phyloP scores from a whole-genome alignment of 1,284 basidiomycete species.

The Lentinula novae-zelandiae region DNA sequence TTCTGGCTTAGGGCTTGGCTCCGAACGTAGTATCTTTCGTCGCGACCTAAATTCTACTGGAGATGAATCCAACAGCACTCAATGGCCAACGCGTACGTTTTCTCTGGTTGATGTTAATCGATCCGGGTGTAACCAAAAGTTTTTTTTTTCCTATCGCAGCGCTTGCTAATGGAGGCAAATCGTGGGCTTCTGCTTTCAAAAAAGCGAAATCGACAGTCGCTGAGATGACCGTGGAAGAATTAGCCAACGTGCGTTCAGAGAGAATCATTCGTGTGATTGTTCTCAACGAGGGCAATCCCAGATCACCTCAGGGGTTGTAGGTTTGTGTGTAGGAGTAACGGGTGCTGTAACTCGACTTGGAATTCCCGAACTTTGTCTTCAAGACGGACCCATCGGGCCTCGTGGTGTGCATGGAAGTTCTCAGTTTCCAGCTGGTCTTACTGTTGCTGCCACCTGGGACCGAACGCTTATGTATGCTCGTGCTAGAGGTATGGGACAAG shows the following conservation, averaged over 20 bases:
- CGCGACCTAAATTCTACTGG: neutral
- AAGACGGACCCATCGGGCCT: slow-evolving; percentile 47
- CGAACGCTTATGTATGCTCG: slow-evolving; percentile 33
- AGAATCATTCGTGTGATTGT: neutral
- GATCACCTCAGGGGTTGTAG: slow-evolving; percentile 1
- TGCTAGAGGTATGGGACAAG: slow-evolving; percentile 55
- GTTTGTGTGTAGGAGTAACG: slow-evolving; percentile 38
- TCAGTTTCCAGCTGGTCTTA: slow-evolving; percentile 34
- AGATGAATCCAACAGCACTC: neutral
- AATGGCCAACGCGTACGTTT: neutral
- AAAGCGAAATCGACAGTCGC: neutral
- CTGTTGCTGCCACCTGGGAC: slow-evolving; percentile 35
- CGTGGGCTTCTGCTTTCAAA: neutral
- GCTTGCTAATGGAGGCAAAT: neutral
- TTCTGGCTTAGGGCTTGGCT: neutral
- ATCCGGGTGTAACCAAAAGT: neutral
- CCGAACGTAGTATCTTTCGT: neutral
- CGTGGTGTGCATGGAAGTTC: slow-evolving; percentile 29
- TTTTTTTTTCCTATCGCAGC: neutral
- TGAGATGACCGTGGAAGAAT: slow-evolving; percentile 4
- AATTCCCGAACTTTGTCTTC: slow-evolving; percentile 16
- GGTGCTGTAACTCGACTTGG: slow-evolving; percentile 11
- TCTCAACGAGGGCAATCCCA: neutral
- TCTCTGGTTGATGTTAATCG: neutral
- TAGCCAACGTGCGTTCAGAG: neutral